Conservation (phyloP, 768 basidiomycete genomes). For the Suillus ampliporus region DNA sequence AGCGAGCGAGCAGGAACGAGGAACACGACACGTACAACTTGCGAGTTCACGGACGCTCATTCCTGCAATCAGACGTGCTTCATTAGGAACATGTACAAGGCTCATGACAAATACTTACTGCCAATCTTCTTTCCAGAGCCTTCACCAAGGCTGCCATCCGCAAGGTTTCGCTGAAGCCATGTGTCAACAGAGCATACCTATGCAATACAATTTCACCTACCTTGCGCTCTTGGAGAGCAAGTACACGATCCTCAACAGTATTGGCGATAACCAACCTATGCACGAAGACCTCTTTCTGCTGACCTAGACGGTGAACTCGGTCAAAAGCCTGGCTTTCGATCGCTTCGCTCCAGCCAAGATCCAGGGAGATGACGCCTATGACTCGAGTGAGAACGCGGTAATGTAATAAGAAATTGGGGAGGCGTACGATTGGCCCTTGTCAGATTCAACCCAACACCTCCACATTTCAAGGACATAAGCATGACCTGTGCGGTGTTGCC, state of each 20-base stretch:
- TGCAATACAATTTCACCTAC: constrained; percentile 29
- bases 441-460: constrained; percentile 59
- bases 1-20: constrained; percentile 1
- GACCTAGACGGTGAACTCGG: constrained; percentile 61
- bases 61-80: constrained; percentile 30
- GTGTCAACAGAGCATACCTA: neutral
- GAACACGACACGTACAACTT: constrained; percentile 31
- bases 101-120: constrained; percentile 41
- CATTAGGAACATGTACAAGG: neutral
- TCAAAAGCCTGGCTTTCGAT: constrained; percentile 68
- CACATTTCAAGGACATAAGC: constrained; percentile 69
- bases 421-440: constrained; percentile 60
- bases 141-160: constrained; percentile 68
- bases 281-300: constrained; percentile 54
- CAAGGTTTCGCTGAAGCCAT: constrained; percentile 44
- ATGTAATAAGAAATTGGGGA: neutral
- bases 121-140: constrained; percentile 63
- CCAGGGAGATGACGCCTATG: constrained; percentile 59
- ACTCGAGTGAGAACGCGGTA: neutral
- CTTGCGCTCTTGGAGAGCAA: constrained; percentile 67
- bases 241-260: constrained; percentile 75
- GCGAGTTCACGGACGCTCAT: constrained; percentile 58
- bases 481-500: constrained; percentile 61
- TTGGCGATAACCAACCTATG: constrained; percentile 61
- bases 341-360: constrained; percentile 69